Percentiles rank a stretch among this genome's conserved stretches.
These are phyloP conservation scores for Thielaviopsis ethacetica DNA, from an alignment of 2,329 filamentous ascomycete species.

Conservation along the genomic window DNA sequence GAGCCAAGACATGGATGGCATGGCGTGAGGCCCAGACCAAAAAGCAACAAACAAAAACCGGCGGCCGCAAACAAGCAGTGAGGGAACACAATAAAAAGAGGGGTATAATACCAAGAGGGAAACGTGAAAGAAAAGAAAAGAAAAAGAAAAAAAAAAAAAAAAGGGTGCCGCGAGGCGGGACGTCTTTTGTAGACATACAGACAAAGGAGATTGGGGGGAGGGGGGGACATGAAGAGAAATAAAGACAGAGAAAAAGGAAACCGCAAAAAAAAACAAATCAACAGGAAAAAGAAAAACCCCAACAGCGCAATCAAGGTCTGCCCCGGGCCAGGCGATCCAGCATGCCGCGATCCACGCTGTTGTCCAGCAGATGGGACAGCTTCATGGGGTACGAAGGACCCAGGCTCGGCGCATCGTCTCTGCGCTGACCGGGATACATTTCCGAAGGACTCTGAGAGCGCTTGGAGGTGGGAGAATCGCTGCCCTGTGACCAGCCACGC, in stretches of 20 bases:
- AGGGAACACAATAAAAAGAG: neutral
- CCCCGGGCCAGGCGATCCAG: constrained; percentile 5
- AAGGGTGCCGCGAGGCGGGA: neutral
- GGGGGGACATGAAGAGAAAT: neutral
- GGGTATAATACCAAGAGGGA: neutral
- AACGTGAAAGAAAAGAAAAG: no score
- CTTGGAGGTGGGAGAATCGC: no score
- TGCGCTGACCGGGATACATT: neutral
- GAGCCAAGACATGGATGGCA: no score
- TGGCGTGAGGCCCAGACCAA: no score
- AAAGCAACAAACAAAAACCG: no score
- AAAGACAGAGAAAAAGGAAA: neutral
- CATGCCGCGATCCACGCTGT: constrained; percentile 7
- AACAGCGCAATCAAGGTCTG: neutral
- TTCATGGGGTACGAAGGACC: constrained; percentile 2
- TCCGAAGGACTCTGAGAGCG: neutral
- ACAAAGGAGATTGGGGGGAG: no score
- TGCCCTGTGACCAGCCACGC: no score
- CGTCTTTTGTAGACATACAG: no score
- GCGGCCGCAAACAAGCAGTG: neutral
- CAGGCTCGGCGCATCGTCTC: neutral
- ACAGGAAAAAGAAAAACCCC: neutral
- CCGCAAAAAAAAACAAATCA: neutral
- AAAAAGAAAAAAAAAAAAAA: no score
- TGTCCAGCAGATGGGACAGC: neutral